Evolutionary conservation across 306 rosid genomes (phyloP), one percentile per base, ranked within the genome.

Genomic region (Acacia melanoxylon): DNA sequence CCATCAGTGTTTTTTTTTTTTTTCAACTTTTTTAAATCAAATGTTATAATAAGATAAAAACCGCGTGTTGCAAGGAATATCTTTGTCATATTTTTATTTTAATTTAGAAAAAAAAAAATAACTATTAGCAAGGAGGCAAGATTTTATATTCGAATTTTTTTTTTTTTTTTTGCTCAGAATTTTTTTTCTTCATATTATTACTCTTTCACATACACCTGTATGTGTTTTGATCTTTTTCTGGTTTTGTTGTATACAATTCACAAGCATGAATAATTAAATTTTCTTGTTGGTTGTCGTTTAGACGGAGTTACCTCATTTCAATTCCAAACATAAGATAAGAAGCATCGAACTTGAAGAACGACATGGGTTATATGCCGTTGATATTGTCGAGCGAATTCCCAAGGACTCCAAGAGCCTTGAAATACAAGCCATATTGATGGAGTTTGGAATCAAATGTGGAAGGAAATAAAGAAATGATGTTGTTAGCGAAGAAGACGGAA

Each of bases 281-380:
- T 49, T 15, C 56, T 49, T 49, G n/a, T 59, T 59, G 3, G 2
- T 19, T 20, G 61, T 54, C 33, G 7, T 29, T 6, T 48, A 51
- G 82, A 67, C 75, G 0, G 51, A 78, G 74, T 31, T 49, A 68
- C 37, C n/a, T 78, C 16, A 37, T 49, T 48, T 67, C 75, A 33
- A 35, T 78, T 4, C 35, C 66, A 1, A 8, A 49, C 7, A n/a
- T 78, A 14, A 52, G 61, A 17, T 14, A 7, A 72, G 61, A 7
- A 72, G 61, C 61, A 17, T 65, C 29, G 13, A 16, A 8, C 29
- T 13, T 24, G 22, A 19, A 44, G 63, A 82, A 54, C 51, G 4
- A 48, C 54, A 48, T 15, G 54, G 54, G 54, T 15, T 48, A 48
- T 15, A 48, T 11, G 54, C 54, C 19, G 6, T 20, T 2, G 54